Conservation (phyloP, 495 filamentous ascomycete genomes). For the Astrothelium macrocarpum region DNA sequence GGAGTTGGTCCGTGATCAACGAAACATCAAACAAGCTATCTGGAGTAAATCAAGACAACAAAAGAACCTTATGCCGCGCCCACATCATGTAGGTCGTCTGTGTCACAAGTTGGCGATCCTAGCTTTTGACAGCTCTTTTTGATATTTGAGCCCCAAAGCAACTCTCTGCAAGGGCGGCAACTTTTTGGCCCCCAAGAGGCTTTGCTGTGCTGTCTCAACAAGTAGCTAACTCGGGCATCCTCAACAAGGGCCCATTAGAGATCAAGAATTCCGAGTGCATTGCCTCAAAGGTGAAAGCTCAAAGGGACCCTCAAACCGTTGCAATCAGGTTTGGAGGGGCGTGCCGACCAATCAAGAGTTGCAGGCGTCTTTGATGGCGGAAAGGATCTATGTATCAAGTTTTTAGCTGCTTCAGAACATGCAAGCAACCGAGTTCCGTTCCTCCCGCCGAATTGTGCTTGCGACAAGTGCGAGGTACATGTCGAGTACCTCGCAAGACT, state of each 20-base stretch:
- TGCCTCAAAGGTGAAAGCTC: neutral
- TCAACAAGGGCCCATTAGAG: neutral
- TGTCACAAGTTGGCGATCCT: neutral
- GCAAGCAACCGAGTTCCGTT: neutral
- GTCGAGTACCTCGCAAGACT: no score
- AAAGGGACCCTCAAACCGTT: neutral
- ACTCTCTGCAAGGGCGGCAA: neutral
- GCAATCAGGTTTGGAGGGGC: neutral
- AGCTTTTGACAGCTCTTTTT: neutral
- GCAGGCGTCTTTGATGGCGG: neutral
- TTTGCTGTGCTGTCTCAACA: neutral
- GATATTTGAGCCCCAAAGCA: neutral
- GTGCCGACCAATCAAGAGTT: neutral
- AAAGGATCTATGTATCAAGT: neutral
- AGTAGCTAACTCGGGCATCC: neutral
- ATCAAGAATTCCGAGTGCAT: neutral
- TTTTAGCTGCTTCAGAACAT: slow-evolving; percentile 4
- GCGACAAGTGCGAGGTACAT: neutral
- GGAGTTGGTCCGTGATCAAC: no score
- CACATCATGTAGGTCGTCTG: neutral
- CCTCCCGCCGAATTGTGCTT: neutral
- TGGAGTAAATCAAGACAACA: no score
- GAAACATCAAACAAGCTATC: no score
- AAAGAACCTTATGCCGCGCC: neutral
- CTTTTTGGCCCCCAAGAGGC: neutral